Evolutionary conservation across 768 basidiomycete genomes (phyloP), one percentile per base, ranked within the genome.

Genomic region (Porphyrellus cyaneotinctus): DNA sequence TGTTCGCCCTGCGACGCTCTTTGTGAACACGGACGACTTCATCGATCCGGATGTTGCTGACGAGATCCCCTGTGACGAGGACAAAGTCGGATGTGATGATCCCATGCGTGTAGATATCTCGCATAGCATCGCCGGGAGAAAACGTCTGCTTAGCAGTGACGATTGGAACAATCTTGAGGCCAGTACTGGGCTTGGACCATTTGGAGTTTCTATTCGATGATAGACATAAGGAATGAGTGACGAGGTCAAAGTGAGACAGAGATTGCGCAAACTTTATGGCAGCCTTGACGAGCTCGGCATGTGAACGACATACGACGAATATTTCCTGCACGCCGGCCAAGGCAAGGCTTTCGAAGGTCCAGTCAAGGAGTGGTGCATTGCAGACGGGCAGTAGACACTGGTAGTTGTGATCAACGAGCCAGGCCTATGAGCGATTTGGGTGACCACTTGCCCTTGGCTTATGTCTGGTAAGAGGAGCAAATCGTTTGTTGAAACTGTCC

Each of bases 281-380:
- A 14, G 80, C 76, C 66, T 91, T 88, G 62, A 97, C 85, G 61
- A 87, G 85, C 46, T 88, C 85, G 10, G 91, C 83, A 69, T 95
- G 90, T 45, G 92, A 95, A 54, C 91, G 83, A 67, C 94, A 95
- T 61, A 98, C 84, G 42, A 99, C 88, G 67, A 97, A 95, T 53
- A 97, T 89, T 72, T 97, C 91, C 67, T 95, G 91, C 32, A 99
- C 93, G 49, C 93, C 93, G 31, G 93, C 91, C n/a, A 97, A 77
- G 26, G 91, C 85, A 32, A 99, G 81, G 67, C 88, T 88, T 67
- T 99, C 97, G 54, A 98, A 86, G 4, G 97, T 97, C 94, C 95
- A 98, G 61, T 92, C 91, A 31, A 99, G 78, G 28, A 99, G 73
- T 5, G 94, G 88, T 0, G 89, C 88, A 70, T 97, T 97, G 72